These are phyloP conservation scores for Apiospora marii DNA, from an alignment of 2,329 filamentous ascomycete species.

Conservation along the genomic window DNA sequence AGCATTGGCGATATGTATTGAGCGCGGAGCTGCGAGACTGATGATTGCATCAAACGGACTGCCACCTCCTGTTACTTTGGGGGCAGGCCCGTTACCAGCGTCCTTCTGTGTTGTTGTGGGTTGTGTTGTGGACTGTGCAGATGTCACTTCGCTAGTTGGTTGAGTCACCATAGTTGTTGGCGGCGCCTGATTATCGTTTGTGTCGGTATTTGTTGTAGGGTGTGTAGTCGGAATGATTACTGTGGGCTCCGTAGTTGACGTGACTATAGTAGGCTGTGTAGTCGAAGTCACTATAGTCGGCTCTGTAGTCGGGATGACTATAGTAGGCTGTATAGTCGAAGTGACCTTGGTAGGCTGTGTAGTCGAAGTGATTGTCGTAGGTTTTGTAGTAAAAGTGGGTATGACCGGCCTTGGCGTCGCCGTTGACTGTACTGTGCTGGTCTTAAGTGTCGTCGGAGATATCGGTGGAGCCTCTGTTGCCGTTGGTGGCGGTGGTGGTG, in stretches of 20 bases:
- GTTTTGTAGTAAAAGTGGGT: background rate
- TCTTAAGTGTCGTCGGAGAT: background rate
- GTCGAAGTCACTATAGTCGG: background rate
- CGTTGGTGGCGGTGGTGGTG: background rate
- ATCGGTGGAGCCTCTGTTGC: background rate
- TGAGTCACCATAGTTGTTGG: background rate
- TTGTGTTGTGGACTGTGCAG: background rate
- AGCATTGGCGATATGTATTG: slow-evolving; percentile 20
- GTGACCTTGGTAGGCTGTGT: background rate
- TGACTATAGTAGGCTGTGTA: background rate
- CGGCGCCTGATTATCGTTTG: background rate
- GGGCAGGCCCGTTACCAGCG: background rate
- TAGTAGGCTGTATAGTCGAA: background rate
- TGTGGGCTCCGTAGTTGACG: background rate
- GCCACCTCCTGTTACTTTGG: slow-evolving; percentile 31
- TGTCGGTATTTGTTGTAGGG: background rate
- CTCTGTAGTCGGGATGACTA: background rate
- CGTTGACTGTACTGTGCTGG: background rate
- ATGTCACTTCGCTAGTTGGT: background rate
- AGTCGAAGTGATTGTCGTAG: background rate
- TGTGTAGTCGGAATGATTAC: background rate
- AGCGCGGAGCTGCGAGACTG: slow-evolving; percentile 20
- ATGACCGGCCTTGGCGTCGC: background rate
- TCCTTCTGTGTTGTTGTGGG: background rate
- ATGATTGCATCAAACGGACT: slow-evolving; percentile 36